Evolutionary conservation across 148 eudicot species (phyloP), one percentile per base, ranked within the genome.

Genomic region (Silene conica): DNA sequence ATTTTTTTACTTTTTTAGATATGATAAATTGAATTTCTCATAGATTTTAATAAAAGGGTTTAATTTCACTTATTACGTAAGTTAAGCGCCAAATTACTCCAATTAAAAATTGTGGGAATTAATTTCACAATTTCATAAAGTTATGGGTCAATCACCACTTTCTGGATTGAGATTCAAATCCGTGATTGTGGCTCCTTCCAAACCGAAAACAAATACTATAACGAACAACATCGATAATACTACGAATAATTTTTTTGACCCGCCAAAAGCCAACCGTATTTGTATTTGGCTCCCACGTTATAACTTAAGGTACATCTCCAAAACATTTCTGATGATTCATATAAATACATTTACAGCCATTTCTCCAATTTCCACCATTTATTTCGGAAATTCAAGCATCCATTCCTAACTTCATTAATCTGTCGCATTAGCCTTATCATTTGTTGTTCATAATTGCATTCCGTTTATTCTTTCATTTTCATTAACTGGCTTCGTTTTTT

Each of bases 291-390:
- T 63, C 71, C 61, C 78, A 79, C 78, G 78, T 70, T 67, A 69
- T 71, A 3, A 48, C 74, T 69, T 66, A 70, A 41, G 55, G 11
- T 66, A 31, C 34, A 2, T 31, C 57, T 10, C 57, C n/a, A 46
- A n/a, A 48, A 48, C 72, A 48, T 68, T 46, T 20, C 25, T 26
- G 28, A 26, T 26, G n/a, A 26, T 26, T 19, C 26, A 38, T 25
- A 34, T 58, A 56, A 25, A 55, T 25, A 34, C 25, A 56, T 31
- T 22, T 8, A 25, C 58, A 60, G 23, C 14, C 55, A 25, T 67
- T 61, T 41, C 54, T 67, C n/a, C 50, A 73, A 34, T 15, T 61
- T 77, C 76, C 67, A 26, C 85, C 86, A 75, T 73, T 66, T 73
- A 70, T 66, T 67, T 1, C 74, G 85, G 81, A 69, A 18, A 58